phyloP scores from a whole-genome alignment of 2,329 filamentous ascomycete genomes.

The Whalleya microplaca region DNA sequence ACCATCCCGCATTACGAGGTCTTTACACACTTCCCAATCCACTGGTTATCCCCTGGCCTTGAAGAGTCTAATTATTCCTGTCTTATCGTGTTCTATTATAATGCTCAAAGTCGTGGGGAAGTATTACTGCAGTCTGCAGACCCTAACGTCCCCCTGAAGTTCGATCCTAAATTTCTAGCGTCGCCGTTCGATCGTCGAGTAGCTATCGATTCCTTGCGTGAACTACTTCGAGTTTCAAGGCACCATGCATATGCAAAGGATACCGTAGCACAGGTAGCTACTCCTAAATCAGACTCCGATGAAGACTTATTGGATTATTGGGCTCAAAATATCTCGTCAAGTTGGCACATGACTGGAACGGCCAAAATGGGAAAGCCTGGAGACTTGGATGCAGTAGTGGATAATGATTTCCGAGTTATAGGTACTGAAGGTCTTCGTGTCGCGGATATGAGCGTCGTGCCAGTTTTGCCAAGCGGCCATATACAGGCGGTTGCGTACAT shows the following conservation, averaged over 20 bases:
- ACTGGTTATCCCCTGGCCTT: slow-evolving; percentile 46
- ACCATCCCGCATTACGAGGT: slow-evolving; percentile 64
- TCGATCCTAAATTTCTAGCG: slow-evolving; percentile 56
- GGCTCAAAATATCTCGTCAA: slow-evolving; percentile 47
- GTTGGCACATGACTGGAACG: slow-evolving; percentile 61
- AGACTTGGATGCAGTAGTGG: slow-evolving; percentile 50
- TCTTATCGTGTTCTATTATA: slow-evolving; percentile 53
- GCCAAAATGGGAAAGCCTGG: slow-evolving; percentile 56
- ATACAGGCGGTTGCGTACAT: slow-evolving; percentile 58
- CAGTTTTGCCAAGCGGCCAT: slow-evolving; percentile 55
- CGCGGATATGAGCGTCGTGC: slow-evolving; percentile 56
- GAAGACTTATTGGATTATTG: slow-evolving; percentile 56
- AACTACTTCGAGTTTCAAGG: slow-evolving; percentile 45
- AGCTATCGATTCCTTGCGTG: slow-evolving; percentile 52
- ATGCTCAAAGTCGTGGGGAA: slow-evolving; percentile 56
- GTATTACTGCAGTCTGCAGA: slow-evolving; percentile 57
- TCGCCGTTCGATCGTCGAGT: slow-evolving; percentile 58
- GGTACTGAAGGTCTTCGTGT: slow-evolving; percentile 54
- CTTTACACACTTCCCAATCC: slow-evolving; percentile 49
- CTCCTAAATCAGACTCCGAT: slow-evolving; percentile 51
- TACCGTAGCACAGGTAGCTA: slow-evolving; percentile 44
- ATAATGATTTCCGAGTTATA: slow-evolving; percentile 51
- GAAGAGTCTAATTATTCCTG: slow-evolving; percentile 45
- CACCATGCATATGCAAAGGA: slow-evolving; percentile 51
- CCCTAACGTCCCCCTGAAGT: slow-evolving; percentile 52